Evolutionary conservation across 176 grass and related monocot species (phyloP), one percentile per base, ranked within the genome.

Genomic region (Zizania latifolia): DNA sequence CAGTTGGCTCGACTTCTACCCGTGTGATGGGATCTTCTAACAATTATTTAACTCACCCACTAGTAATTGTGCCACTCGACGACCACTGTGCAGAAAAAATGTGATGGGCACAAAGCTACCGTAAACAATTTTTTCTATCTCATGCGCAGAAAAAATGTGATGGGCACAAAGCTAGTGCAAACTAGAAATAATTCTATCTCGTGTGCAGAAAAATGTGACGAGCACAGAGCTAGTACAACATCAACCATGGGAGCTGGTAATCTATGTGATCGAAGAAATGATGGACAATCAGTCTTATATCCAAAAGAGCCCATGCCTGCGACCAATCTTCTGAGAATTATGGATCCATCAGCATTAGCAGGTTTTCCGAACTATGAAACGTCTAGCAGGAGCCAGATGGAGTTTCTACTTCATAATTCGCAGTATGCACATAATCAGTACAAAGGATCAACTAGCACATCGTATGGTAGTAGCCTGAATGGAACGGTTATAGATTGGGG

Each of bases 291-390:
- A 38, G 36, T 75, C 70, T 32, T 80, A 10, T 81, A 83, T 74
- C 77, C 36, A 69, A 92, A 78, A 29, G 89, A 92, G 59, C 19
- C 72, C 51, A 83, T 98, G 69, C 72, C 82, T 34, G 79, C 82
- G 9, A 79, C 85, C 30, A 78, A 88, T 82, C 85, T 92, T 57
- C 81, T 92, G 68, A 85, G 80, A 65, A 68, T 90, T 11, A 78
- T 93, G 64, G 84, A 98, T 78, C 57, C 79, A 60, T 80, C 79
- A 67, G 85, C 61, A 11, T 34, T n/a, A 16, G 53, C 68, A 40
- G 51, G 78, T 7, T 61, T 72, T 14, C 78, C 43, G 55, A 76
- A 59, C 35, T 85, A 85, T 72, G 59, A 56, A 70, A 62, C 43
- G 14, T 70, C 68, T 55, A 68, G 70, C 77, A 21, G 48, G 72